phyloP scores from a whole-genome alignment of 345 rosid genomes.

The Luvunga scandens region DNA sequence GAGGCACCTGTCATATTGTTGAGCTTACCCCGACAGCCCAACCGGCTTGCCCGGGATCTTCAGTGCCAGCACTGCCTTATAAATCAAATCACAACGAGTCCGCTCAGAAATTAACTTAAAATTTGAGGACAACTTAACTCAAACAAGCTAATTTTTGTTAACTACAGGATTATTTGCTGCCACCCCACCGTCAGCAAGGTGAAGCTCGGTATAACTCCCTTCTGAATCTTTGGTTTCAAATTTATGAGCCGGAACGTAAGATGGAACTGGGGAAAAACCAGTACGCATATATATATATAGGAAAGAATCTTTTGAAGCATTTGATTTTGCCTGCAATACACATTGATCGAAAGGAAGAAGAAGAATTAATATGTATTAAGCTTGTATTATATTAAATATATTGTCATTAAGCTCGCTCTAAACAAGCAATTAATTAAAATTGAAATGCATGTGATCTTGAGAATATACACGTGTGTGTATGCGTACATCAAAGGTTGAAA shows the following conservation, averaged over 20 bases:
- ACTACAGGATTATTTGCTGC: background rate
- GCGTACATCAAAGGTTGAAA: constrained; percentile 9
- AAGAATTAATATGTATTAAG: too few species aligned
- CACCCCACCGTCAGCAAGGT: constrained; percentile 11
- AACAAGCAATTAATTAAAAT: too few species aligned
- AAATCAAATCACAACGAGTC: background rate
- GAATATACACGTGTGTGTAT: background rate
- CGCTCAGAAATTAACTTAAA: background rate
- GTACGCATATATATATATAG: constrained; percentile 14
- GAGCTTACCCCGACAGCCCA: constrained; percentile 14
- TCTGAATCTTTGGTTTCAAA: constrained; percentile 14
- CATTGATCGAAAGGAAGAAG: background rate
- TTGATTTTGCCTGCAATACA: constrained; percentile 16
- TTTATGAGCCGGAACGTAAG: constrained; percentile 13
- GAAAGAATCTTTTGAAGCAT: constrained; percentile 22
- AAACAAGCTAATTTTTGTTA: too few species aligned
- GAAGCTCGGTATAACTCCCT: constrained; percentile 19
- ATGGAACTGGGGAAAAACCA: constrained; percentile 22
- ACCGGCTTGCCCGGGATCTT: constrained; percentile 14
- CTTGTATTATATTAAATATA: too few species aligned
- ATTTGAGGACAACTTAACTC: too few species aligned
- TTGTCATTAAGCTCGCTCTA: background rate
- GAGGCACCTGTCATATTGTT: constrained; percentile 15
- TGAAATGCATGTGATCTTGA: too few species aligned
- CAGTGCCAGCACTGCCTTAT: constrained; percentile 23